phyloP scores from a whole-genome alignment of 176 grass and related monocot species.

The Carex myosuroides region DNA sequence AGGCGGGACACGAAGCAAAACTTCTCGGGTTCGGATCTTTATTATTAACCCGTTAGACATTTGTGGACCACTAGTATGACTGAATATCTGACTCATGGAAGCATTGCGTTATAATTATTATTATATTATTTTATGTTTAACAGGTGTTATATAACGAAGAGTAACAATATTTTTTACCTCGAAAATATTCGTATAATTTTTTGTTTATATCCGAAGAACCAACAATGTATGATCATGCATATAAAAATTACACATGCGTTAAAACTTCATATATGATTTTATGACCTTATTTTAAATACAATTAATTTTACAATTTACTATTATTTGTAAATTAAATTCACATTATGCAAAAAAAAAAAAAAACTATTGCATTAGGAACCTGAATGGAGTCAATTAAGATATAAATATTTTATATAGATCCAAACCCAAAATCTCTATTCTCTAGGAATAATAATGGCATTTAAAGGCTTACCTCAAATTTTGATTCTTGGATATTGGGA shows the following conservation, averaged over 20 bases:
- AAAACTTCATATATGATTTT: neutral
- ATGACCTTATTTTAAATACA: neutral
- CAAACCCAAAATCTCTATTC: constrained; percentile 4
- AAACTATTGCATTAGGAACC: neutral
- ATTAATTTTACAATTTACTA: neutral
- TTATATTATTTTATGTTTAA: no score
- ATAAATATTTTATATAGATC: neutral
- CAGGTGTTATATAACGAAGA: neutral
- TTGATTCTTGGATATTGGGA: constrained; percentile 12
- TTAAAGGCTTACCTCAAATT: neutral
- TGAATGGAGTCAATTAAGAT: constrained; percentile 7
- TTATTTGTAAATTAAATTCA: neutral
- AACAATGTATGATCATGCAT: no score
- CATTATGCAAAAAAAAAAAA: neutral
- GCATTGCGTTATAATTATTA: no score
- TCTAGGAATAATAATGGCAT: constrained; percentile 17
- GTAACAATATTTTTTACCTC: neutral
- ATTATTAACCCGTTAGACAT: neutral
- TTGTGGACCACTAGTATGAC: neutral
- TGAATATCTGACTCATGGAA: no score
- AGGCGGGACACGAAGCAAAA: constrained; percentile 38
- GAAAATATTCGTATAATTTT: neutral
- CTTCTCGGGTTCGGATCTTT: constrained; percentile 45
- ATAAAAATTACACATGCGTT: neutral
- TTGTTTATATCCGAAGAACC: no score